These are phyloP conservation scores for Mortierella sp. DNA, from an alignment of 371 early-diverging fungal species.

Conservation along the genomic window DNA sequence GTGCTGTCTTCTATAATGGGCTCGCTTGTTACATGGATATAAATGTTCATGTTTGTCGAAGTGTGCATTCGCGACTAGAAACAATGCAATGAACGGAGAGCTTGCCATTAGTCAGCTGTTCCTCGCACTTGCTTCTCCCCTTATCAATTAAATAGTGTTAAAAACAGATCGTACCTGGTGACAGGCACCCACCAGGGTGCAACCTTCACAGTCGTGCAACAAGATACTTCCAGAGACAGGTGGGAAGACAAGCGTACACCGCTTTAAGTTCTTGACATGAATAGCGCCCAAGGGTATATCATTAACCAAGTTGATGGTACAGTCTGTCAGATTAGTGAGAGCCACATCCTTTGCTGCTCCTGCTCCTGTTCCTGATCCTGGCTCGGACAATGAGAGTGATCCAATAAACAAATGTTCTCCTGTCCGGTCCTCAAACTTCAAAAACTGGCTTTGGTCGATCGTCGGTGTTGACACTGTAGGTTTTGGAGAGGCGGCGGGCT, in stretches of 20 bases:
- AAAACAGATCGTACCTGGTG: conserved; percentile 74
- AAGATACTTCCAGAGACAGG: conserved; percentile 80
- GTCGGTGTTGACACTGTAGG: neutral
- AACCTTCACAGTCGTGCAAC: conserved; percentile 71
- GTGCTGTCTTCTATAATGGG: conserved; percentile 89
- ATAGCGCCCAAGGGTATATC: conserved; percentile 68
- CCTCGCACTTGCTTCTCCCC: neutral
- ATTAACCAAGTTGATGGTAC: conserved; percentile 65
- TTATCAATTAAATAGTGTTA: neutral
- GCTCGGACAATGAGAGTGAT: conserved; percentile 5
- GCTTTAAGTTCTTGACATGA: conserved; percentile 74
- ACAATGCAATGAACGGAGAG: neutral
- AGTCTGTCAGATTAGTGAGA: conserved; percentile 62
- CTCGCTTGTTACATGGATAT: conserved; percentile 78
- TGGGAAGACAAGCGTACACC: conserved; percentile 74
- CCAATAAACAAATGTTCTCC: conserved; percentile 27
- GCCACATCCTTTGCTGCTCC: conserved; percentile 61
- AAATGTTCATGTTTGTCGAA: conserved; percentile 70
- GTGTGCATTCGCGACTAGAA: conserved; percentile 84
- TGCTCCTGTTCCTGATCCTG: neutral
- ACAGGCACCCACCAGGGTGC: conserved; percentile 74
- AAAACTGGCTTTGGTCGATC: conserved; percentile 14
- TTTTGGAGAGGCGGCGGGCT: conserved; percentile 14
- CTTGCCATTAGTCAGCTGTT: neutral
- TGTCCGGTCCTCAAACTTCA: conserved; percentile 25